These are phyloP conservation scores for Gaultheria prostrata DNA, from an alignment of 148 eudicot genomes.

Conservation along the genomic window DNA sequence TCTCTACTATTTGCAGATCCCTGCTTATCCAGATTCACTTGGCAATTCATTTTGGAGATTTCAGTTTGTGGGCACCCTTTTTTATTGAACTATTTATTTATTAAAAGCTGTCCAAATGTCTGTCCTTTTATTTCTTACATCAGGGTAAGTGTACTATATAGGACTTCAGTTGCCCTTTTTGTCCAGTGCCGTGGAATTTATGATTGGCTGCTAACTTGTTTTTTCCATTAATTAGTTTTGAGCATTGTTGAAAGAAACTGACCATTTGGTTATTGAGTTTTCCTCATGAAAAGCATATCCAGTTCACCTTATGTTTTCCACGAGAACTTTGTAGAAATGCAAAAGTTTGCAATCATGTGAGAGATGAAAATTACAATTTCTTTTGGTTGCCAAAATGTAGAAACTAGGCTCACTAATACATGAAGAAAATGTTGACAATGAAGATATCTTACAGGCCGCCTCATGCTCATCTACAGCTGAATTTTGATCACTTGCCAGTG, in stretches of 20 bases:
- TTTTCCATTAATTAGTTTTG: neutral
- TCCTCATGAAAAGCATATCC: too few relatives aligned
- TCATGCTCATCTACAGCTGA: neutral
- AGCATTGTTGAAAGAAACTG: neutral
- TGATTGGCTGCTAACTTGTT: neutral
- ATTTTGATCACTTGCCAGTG: neutral
- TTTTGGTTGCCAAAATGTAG: neutral
- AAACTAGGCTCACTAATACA: neutral
- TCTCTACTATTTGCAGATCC: constrained; percentile 12
- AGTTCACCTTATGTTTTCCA: neutral
- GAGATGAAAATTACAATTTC: neutral
- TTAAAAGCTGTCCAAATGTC: neutral
- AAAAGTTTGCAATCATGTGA: neutral
- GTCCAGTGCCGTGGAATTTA: neutral
- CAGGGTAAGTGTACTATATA: neutral
- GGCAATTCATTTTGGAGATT: constrained; percentile 15
- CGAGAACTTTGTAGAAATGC: neutral
- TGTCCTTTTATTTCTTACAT: neutral
- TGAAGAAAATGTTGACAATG: neutral
- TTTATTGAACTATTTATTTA: neutral
- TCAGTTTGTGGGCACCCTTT: constrained; percentile 8
- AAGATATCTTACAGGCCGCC: neutral
- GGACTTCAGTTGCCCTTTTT: neutral
- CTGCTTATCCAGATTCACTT: neutral
- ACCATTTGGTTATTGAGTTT: neutral